Evolutionary conservation across 2,329 filamentous ascomycete species (phyloP), one percentile per base, ranked within the genome.

Genomic region (Akanthomyces muscarius): DNA sequence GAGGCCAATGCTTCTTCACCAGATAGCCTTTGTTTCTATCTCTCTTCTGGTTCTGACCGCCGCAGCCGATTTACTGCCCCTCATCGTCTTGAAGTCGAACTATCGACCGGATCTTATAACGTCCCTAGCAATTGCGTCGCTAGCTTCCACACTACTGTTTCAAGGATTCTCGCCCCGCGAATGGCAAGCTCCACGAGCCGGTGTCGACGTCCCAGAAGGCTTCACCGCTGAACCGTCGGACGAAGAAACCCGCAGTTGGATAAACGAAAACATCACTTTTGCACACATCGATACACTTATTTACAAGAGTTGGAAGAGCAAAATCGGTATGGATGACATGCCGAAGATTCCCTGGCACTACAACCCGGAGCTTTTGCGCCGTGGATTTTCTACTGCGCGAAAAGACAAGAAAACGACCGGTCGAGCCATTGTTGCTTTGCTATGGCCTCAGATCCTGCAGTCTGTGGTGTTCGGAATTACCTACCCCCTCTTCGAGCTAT

Each of bases 191-290:
- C 77, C 81, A 5, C 73, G 72, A 3, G 64, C 77, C 48, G 72
- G 75, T 33, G 69, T 76, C 52, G 73, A 76, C 33, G 68, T 79
- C 25, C 73, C 76, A 28, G 74, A 74, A 58, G 69, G 73, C 21
- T 68, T 72, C 36, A 67, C 67, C 16, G 67, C 69, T 14, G 74
- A 77, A 52, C 80, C 82, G 3, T 75, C 80, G 1, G 77, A 76
- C 0, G 82, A 84, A 68, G 81, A 85, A 68, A 80, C 77, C 2
- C 82, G 81, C 71, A 83, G 81, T 63, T 84, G 80, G 80, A 73
- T 82, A 56, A 77, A 76, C 56, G 80, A 80, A 65, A 83, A 81
- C 66, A 73, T 80, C 57, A 80, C 79, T 6, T 84, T 80, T 47
- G 68, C 68, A 14, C 65, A 68, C 38, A 66, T 66, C 2, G 66